Percentiles rank a stretch among this genome's conserved stretches.
Conservation (phyloP, 2,329 filamentous ascomycete species). For the Penicillium frequentans region DNA sequence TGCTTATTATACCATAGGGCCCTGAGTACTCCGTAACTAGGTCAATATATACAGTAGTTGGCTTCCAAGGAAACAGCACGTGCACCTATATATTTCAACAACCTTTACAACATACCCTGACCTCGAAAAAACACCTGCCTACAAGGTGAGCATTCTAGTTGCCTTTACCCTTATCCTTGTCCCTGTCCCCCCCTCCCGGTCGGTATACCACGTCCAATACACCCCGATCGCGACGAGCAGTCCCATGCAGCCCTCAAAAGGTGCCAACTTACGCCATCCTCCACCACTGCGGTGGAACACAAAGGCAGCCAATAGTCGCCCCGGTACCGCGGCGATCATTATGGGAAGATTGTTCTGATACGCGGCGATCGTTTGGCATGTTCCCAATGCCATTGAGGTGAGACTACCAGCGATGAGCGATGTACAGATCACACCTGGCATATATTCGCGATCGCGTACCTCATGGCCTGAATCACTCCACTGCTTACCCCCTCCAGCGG, state of each 20-base stretch:
- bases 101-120: too few relatives aligned
- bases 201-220: conserved; percentile 13
- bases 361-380: conserved; percentile 16
- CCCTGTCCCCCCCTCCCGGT: background rate
- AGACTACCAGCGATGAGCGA: conserved; percentile 4
- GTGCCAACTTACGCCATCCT: conserved; percentile 14
- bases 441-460: conserved; percentile 2
- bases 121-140: too few relatives aligned
- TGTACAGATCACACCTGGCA: background rate
- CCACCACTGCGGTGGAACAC: conserved; percentile 13
- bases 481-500: conserved; percentile 10
- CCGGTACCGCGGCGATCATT: conserved; percentile 16
- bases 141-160: background rate
- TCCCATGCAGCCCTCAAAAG: conserved; percentile 19
- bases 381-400: conserved; percentile 15
- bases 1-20: too few relatives aligned
- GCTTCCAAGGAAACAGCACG: too few relatives aligned
- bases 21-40: too few relatives aligned
- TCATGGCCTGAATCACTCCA: conserved; percentile 18
- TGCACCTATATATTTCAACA: too few relatives aligned
- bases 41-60: too few relatives aligned
- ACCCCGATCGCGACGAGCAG: conserved; percentile 12
- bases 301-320: conserved; percentile 14
- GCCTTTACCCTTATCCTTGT: background rate
- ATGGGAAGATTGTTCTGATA: conserved; percentile 22